Base-by-base conservation (phyloP, 2,329 filamentous ascomycete species). In the Neurospora sp. region DNA sequence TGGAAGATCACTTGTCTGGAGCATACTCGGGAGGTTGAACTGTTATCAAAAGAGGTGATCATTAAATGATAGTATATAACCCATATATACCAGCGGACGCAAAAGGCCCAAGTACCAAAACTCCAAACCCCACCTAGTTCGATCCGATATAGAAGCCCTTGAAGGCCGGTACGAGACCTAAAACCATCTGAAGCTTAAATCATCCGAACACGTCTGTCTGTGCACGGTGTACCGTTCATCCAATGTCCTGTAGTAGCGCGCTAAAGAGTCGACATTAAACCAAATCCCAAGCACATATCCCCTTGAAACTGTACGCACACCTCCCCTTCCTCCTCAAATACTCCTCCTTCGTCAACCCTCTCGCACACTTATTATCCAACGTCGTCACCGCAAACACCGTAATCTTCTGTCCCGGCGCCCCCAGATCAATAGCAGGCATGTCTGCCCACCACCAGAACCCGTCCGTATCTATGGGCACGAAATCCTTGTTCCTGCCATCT, bases 361-460 rank as follows among this genome's bases (percentile, higher is more conserved):
- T 79, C 33, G 80, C 84, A 68, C 85, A 82, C 67, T 77, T 77
- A 4, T 81, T 81, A 66, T 84, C 82, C 4, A 87, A 71, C 33
- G 76, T 71, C 76, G 81, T 11, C 77, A 97, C 82, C 23, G 87
- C 86, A 70, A 86, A 86, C 38, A 96, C 79, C 73, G 84, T 85
- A 6, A 95, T 81, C 68, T 85, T 87, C 79, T 93, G 88, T 0
- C 92, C 92, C 0, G 89, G 86, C 0, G 83, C 83, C 0, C 92
- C 92, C 23, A 96, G 81, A 70, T 89, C 86, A 39, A 82, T 79
- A 0, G 88, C 84, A 36, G 85, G 82, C 4, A 97, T 86, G 79
- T 97, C 95, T 1, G 88, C 80, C 88, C 92, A 97, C 87, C 91
- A 96, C 80, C 90, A 89, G 76, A 86, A 91, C 15, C 91, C 92